Percentiles rank a stretch among this genome's conserved stretches.
phyloP scores from a whole-genome alignment of 2,329 filamentous ascomycete genomes.

The Aspergillus calidoustus region DNA sequence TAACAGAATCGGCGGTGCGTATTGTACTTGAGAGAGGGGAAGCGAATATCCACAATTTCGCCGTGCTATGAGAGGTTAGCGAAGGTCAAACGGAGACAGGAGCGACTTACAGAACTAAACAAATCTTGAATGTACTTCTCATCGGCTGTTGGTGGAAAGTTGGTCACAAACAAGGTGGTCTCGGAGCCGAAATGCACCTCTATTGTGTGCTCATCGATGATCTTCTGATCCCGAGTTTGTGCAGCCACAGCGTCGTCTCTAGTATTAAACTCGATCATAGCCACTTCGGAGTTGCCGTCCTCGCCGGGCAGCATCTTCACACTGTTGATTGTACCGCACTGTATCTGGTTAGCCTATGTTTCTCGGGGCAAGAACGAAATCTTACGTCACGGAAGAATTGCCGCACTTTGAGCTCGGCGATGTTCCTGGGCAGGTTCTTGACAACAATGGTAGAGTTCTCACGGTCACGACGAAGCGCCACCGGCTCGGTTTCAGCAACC shows the following conservation, averaged over 20 bases:
- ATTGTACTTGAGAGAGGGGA: slow-evolving; percentile 89
- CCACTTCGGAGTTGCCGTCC: slow-evolving; percentile 66
- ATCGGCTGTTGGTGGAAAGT: slow-evolving; percentile 69
- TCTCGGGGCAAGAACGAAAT: neutral
- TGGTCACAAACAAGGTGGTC: slow-evolving; percentile 85
- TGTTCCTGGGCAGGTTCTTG: slow-evolving; percentile 71
- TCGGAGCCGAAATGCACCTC: slow-evolving; percentile 74
- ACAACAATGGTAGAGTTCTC: slow-evolving; percentile 88
- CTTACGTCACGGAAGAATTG: slow-evolving; percentile 83
- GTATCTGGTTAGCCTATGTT: neutral
- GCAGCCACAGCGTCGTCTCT: slow-evolving; percentile 81
- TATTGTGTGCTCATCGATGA: slow-evolving; percentile 73
- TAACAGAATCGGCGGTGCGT: slow-evolving; percentile 93
- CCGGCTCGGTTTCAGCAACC: slow-evolving; percentile 37
- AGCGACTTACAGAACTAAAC: slow-evolving; percentile 55
- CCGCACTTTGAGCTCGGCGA: slow-evolving; percentile 72
- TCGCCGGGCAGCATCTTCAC: slow-evolving; percentile 70
- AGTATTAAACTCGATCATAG: slow-evolving; percentile 82
- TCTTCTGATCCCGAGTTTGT: slow-evolving; percentile 78
- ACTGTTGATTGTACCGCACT: slow-evolving; percentile 79
- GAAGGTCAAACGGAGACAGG: slow-evolving; percentile 2
- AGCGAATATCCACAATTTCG: slow-evolving; percentile 81
- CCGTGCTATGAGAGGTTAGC: slow-evolving; percentile 61
- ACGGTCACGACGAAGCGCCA: slow-evolving; percentile 73
- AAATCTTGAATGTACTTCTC: slow-evolving; percentile 59